Evolutionary conservation across 2,329 filamentous ascomycete species (phyloP).

Genomic region (Annulohypoxylon truncatum): DNA sequence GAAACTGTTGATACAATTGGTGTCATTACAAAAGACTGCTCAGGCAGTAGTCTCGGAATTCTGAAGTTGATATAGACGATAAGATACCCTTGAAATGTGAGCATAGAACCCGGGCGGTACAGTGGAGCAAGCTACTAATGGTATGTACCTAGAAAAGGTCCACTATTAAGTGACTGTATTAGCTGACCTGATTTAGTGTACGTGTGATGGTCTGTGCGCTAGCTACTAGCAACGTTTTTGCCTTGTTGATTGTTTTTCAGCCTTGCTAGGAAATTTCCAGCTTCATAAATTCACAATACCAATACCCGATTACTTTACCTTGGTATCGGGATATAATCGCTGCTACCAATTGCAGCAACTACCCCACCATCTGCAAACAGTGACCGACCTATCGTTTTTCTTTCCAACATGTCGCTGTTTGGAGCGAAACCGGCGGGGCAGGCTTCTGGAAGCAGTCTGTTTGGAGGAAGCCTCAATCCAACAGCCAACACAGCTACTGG

Average conservation of each 20-base stretch:
- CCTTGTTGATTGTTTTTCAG: slow-evolving; percentile 50
- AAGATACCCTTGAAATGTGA: neutral
- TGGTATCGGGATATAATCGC: slow-evolving; percentile 16
- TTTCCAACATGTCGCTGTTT: slow-evolving; percentile 44
- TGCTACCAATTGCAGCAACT: slow-evolving; percentile 27
- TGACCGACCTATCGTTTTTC: slow-evolving; percentile 2
- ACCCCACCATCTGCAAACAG: neutral
- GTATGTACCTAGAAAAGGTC: neutral
- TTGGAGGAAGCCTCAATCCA: slow-evolving; percentile 25
- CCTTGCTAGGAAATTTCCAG: slow-evolving; percentile 44
- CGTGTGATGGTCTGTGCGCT: slow-evolving; percentile 39
- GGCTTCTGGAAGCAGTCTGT: slow-evolving; percentile 11
- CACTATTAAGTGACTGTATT: no score
- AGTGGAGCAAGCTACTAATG: neutral
- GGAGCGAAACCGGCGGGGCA: slow-evolving; percentile 26
- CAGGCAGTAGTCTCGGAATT: neutral
- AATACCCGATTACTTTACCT: slow-evolving; percentile 1
- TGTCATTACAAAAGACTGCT: neutral
- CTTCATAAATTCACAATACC: slow-evolving; percentile 6
- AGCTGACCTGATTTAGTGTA: neutral
- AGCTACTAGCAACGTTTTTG: slow-evolving; percentile 27
- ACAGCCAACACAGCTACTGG: slow-evolving; percentile 18
- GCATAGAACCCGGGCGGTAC: neutral
- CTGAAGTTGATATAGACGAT: neutral
- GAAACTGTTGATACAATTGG: neutral